A percentile compares a stretch with the other conserved stretches of the same genome.
Conservation (phyloP, 345 rosid species). For the Carallia pectinifolia region DNA sequence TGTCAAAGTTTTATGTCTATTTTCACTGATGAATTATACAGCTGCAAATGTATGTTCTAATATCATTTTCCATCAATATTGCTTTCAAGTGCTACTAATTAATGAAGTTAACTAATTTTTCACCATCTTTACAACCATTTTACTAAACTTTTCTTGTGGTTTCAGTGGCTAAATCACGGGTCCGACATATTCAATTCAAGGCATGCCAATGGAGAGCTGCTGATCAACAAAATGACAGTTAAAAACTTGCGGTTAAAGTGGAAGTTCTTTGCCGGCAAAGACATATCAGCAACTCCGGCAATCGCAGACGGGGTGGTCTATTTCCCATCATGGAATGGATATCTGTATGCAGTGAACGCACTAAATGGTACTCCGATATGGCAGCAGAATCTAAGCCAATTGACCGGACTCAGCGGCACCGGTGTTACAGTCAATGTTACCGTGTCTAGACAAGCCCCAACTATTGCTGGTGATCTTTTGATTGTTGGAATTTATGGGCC, state of each 20-base stretch:
- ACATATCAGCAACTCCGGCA: conserved; percentile 50
- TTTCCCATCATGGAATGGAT: conserved; percentile 58
- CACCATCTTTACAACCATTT: too few relatives aligned
- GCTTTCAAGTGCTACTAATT: too few relatives aligned
- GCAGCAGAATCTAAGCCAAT: conserved; percentile 40
- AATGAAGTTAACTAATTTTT: neutral
- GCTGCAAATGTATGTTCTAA: conserved; percentile 8
- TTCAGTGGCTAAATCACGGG: conserved; percentile 51
- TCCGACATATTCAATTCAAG: conserved; percentile 36
- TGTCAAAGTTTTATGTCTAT: neutral
- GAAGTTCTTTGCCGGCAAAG: conserved; percentile 46
- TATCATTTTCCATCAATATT: neutral
- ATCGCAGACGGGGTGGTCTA: conserved; percentile 36
- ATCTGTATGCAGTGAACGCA: conserved; percentile 48
- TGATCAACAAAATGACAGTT: conserved; percentile 28
- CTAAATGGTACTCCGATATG: conserved; percentile 40
- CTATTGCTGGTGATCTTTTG: conserved; percentile 31
- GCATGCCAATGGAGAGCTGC: conserved; percentile 21
- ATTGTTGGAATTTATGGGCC: conserved; percentile 46
- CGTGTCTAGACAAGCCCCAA: conserved; percentile 45
- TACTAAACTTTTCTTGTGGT: neutral
- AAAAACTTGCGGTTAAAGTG: conserved; percentile 31
- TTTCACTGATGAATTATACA: neutral
- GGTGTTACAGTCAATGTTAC: conserved; percentile 29
- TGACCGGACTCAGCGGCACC: conserved; percentile 35